Evolutionary conservation across 768 basidiomycete genomes (phyloP).

Genomic region (Suillus occidentalis): DNA sequence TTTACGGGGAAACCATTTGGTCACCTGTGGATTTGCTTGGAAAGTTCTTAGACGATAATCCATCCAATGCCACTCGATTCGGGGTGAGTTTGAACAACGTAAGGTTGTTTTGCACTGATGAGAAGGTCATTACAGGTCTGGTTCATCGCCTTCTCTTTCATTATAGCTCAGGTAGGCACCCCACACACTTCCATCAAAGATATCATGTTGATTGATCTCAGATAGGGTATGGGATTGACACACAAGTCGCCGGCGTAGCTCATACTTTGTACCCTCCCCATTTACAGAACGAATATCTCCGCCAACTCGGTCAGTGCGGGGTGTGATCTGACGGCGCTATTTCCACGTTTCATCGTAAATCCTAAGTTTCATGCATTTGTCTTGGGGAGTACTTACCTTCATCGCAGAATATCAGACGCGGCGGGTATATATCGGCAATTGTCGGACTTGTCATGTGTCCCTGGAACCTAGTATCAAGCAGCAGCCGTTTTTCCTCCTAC

Average conservation of each 20-base stretch:
- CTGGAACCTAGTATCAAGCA: constrained; percentile 67
- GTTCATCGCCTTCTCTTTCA: constrained; percentile 72
- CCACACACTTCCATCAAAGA: neutral
- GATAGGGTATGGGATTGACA: constrained; percentile 1
- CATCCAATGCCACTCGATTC: constrained; percentile 60
- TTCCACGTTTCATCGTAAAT: constrained; percentile 67
- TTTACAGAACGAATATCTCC: constrained; percentile 57
- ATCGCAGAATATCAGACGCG: constrained; percentile 68
- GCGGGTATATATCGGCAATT: constrained; percentile 72
- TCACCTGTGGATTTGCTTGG: constrained; percentile 65
- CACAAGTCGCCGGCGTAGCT: constrained; percentile 18
- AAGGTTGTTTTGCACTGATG: constrained; percentile 2
- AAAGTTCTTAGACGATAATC: constrained; percentile 59
- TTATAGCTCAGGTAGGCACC: constrained; percentile 58
- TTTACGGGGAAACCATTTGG: constrained; percentile 75
- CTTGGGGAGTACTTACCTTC: neutral
- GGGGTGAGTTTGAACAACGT: constrained; percentile 36
- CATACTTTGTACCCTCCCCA: neutral
- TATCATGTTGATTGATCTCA: neutral
- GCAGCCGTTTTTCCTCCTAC: constrained; percentile 73
- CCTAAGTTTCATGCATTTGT: neutral
- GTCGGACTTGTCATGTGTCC: constrained; percentile 72
- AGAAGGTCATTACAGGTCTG: constrained; percentile 43
- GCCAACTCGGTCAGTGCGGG: constrained; percentile 78
- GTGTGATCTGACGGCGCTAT: constrained; percentile 71